Evolutionary conservation across 306 rosid species (phyloP).

Genomic region (Cucurbita maxima): DNA sequence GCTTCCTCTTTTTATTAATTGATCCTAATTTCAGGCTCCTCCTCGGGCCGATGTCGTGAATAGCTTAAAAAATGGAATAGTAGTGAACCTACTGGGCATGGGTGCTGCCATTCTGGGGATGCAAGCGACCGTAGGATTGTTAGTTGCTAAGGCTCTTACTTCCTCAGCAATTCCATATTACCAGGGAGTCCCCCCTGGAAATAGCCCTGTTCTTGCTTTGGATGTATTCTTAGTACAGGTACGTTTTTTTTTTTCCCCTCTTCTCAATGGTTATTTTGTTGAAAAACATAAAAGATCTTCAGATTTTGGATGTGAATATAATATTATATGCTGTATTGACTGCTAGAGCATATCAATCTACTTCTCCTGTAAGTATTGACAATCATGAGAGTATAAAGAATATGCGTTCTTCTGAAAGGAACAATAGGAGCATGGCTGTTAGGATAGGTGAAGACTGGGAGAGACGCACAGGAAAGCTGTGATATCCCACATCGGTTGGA

Average conservation of each 20-base stretch:
- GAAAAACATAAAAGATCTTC: not conserved
- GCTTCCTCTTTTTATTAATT: not conserved
- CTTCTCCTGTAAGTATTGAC: not conserved
- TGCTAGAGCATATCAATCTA: not conserved
- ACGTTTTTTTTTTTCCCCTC: not conserved
- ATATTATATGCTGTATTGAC: not conserved
- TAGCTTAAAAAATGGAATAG: slow-evolving; percentile 67
- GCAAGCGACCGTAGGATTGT: slow-evolving; percentile 87
- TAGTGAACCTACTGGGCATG: slow-evolving; percentile 70
- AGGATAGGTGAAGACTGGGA: too few relatives aligned
- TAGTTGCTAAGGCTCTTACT: slow-evolving; percentile 97
- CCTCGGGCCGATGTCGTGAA: slow-evolving; percentile 94
- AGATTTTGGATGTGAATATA: not conserved
- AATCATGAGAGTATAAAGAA: not conserved
- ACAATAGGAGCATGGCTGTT: too few relatives aligned
- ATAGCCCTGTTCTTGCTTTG: slow-evolving; percentile 82
- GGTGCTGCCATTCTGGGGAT: slow-evolving; percentile 95
- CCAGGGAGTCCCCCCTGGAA: slow-evolving; percentile 75
- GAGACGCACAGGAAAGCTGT: too few relatives aligned
- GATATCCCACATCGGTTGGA: too few relatives aligned
- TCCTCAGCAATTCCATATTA: slow-evolving; percentile 74
- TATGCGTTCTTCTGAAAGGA: not conserved
- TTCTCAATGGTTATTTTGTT: not conserved
- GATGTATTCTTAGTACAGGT: slow-evolving; percentile 99
- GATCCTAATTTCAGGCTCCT: slow-evolving; percentile 53